A percentile compares a stretch with the other conserved stretches of the same genome.
Conservation (phyloP, 495 filamentous ascomycete genomes). For the Penicillium malachiteum region DNA sequence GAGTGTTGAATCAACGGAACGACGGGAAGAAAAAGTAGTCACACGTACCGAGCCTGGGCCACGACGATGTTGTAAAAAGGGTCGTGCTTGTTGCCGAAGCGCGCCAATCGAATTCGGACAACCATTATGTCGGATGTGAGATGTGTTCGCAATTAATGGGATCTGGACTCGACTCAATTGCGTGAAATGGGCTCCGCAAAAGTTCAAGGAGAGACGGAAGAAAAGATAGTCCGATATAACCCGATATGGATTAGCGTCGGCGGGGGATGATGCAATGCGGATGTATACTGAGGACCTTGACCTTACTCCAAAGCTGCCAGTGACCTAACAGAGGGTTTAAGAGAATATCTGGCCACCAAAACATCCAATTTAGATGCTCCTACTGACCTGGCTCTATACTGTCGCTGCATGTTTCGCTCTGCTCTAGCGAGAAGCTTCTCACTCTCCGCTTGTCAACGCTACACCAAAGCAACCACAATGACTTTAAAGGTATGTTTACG, state of each 20-base stretch:
- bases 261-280: slow-evolving; percentile 29
- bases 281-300: slow-evolving; percentile 8
- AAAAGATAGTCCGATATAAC: slow-evolving; percentile 24
- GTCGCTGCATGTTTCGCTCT: slow-evolving; percentile 29
- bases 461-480: slow-evolving; percentile 37
- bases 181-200: slow-evolving; percentile 21
- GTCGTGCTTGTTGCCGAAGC: slow-evolving; percentile 81
- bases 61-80: slow-evolving; percentile 98
- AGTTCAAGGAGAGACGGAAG: slow-evolving; percentile 29
- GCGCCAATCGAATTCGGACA: slow-evolving; percentile 85
- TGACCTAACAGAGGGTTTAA: too few species aligned
- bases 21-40: not conserved
- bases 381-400: not conserved
- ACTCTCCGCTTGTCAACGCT: slow-evolving; percentile 22
- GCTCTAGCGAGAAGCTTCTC: slow-evolving; percentile 8
- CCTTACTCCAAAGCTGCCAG: not conserved
- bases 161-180: not conserved
- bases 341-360: too few species aligned
- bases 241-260: slow-evolving; percentile 30
- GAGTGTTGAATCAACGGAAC: not conserved
- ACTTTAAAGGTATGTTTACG: slow-evolving; percentile 36
- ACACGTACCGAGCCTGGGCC: slow-evolving; percentile 80
- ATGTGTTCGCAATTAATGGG: slow-evolving; percentile 5
- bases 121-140: slow-evolving; percentile 63
- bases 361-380: not conserved